Conservation (phyloP, 208 protist species). For the Trypanosoma avium region DNA sequence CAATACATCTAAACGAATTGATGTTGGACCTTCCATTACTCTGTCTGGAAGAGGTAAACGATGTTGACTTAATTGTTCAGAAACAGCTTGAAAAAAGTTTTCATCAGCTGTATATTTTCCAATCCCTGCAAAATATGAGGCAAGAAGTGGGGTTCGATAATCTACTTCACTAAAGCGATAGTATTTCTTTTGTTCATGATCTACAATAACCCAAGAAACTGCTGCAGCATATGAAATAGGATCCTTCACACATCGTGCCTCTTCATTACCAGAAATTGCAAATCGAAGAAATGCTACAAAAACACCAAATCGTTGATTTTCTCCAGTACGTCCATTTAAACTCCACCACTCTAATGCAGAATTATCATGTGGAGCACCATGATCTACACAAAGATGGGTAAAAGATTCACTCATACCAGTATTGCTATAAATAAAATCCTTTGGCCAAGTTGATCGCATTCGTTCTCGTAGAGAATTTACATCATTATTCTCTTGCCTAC, state of each 20-base stretch:
- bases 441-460: conserved; percentile 40
- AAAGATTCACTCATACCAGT: conserved; percentile 13
- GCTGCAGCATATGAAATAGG: conserved; percentile 27
- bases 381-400: conserved; percentile 28
- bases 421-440: conserved; percentile 1
- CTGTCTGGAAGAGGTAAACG: conserved; percentile 44
- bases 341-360: conserved; percentile 46
- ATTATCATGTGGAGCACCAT: conserved; percentile 43
- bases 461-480: conserved; percentile 32
- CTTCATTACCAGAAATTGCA: conserved; percentile 44
- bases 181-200: conserved; percentile 45
- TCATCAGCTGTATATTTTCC: conserved; percentile 24
- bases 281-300: conserved; percentile 39
- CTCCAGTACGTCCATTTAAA: conserved; percentile 40
- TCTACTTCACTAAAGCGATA: conserved; percentile 62
- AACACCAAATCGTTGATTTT: conserved; percentile 33
- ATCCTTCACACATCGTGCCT: conserved; percentile 23
- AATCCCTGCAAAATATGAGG: conserved; percentile 46
- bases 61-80: conserved; percentile 51
- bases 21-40: conserved; percentile 26
- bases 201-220: conserved; percentile 57
- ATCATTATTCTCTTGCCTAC: conserved; percentile 1
- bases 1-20: conserved; percentile 28
- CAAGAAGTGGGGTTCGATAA: conserved; percentile 36
- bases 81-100: conserved; percentile 53